Evolutionary conservation across 1,284 basidiomycete genomes (phyloP).

Genomic region (Paramarasmius palmivorus): DNA sequence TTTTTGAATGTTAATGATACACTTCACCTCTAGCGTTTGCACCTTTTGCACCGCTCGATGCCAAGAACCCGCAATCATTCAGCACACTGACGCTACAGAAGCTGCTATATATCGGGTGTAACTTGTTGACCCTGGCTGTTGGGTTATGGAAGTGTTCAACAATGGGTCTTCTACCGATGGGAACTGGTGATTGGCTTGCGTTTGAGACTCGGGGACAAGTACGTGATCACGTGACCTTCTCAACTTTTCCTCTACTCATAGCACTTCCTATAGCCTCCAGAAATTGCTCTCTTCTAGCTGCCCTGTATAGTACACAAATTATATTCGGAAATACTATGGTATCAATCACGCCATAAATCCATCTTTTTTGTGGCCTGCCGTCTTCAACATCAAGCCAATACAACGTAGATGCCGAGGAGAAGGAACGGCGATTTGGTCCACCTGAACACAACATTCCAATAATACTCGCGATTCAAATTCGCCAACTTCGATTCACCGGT

Average conservation of each 20-base stretch:
- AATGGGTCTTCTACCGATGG: constrained; percentile 87
- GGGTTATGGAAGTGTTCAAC: constrained; percentile 89
- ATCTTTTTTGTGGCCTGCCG: no score
- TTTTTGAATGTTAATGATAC: no score
- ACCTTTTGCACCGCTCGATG: constrained; percentile 57
- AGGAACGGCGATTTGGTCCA: no score
- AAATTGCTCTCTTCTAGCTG: neutral
- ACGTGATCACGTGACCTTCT: constrained; percentile 27
- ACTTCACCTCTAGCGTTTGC: constrained; percentile 53
- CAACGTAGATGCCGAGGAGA: no score
- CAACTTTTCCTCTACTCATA: neutral
- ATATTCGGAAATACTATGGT: no score
- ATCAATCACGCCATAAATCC: no score
- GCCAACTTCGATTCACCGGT: no score
- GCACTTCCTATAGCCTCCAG: neutral
- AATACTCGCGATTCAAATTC: no score
- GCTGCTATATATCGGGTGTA: constrained; percentile 67
- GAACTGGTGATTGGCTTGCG: constrained; percentile 89
- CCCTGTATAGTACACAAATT: no score
- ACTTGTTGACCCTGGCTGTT: constrained; percentile 72
- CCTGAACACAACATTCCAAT: no score
- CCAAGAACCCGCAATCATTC: constrained; percentile 48
- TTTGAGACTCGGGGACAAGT: constrained; percentile 82
- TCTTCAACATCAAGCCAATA: no score
- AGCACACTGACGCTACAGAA: constrained; percentile 66